These are phyloP conservation scores for Solanum bulbocastanum DNA, from an alignment of 257 asterid genomes.

Conservation along the genomic window DNA sequence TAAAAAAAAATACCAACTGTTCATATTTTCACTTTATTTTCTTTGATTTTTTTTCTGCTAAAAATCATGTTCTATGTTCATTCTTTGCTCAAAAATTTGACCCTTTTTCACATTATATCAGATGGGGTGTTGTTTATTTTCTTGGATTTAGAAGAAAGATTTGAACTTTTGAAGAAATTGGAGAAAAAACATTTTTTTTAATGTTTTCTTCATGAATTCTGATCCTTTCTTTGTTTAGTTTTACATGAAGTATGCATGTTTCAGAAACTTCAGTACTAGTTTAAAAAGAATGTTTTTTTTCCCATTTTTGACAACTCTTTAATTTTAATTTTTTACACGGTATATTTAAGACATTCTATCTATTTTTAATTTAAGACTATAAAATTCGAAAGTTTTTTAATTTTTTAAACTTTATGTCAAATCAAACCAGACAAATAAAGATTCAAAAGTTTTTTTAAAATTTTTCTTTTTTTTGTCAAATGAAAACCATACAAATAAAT, in stretches of 20 bases:
- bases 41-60: neutral
- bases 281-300: too few relatives aligned
- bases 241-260: neutral
- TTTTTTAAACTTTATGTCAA: too few relatives aligned
- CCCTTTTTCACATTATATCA: neutral
- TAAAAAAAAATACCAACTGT: neutral
- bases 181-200: neutral
- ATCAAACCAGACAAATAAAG: too few relatives aligned
- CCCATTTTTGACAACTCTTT: neutral
- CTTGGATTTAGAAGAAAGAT: neutral
- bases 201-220: neutral
- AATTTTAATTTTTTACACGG: neutral
- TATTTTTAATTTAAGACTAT: rapidly evolving
- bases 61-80: neutral
- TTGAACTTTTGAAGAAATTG: neutral
- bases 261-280: neutral
- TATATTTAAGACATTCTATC: neutral
- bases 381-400: rapidly evolving
- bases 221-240: neutral
- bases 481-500: neutral
- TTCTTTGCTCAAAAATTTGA: neutral
- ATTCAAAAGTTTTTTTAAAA: too few relatives aligned
- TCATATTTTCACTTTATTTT: neutral
- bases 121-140: neutral
- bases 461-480: neutral